A percentile compares a stretch with the other conserved stretches of the same genome.
Evolutionary conservation across 305 asterid species (phyloP).

Genomic region (Fraxinus platypoda): DNA sequence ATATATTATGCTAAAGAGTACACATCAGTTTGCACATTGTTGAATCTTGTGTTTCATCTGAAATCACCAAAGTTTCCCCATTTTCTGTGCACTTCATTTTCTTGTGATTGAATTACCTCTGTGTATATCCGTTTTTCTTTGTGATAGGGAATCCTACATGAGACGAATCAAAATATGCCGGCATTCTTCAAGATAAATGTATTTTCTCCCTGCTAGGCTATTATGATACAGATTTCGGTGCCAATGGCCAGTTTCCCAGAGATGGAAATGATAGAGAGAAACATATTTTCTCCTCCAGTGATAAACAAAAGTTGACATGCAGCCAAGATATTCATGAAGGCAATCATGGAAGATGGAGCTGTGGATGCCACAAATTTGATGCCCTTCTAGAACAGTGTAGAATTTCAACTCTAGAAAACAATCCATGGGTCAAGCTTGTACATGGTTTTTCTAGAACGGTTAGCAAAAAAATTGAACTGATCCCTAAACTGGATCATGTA

Average conservation of each 20-base stretch:
- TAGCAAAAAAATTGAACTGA: conserved; percentile 31
- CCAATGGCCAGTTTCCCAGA: conserved; percentile 26
- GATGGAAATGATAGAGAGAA: conserved; percentile 27
- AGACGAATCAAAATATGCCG: conserved; percentile 60
- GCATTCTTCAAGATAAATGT: conserved; percentile 60
- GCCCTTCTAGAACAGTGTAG: conserved; percentile 32
- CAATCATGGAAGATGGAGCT: conserved; percentile 31
- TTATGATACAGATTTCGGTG: conserved; percentile 38
- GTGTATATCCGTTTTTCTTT: conserved; percentile 3
- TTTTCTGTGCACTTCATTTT: not conserved
- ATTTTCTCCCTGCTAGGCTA: conserved; percentile 64
- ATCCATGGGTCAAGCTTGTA: conserved; percentile 52
- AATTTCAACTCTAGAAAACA: conserved; percentile 32
- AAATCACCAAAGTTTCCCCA: not conserved
- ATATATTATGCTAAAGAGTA: not conserved
- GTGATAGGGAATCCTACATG: conserved; percentile 52
- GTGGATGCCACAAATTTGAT: conserved; percentile 63
- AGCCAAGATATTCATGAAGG: conserved; percentile 19
- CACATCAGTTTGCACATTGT: not conserved
- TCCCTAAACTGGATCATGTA: conserved; percentile 75
- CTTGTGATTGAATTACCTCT: conserved; percentile 12
- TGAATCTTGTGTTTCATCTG: not conserved
- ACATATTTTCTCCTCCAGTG: conserved; percentile 20
- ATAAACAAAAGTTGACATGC: conserved; percentile 11
- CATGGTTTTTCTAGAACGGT: conserved; percentile 32